phyloP scores from a whole-genome alignment of 768 basidiomycete genomes.

The Tylopilus sp. region DNA sequence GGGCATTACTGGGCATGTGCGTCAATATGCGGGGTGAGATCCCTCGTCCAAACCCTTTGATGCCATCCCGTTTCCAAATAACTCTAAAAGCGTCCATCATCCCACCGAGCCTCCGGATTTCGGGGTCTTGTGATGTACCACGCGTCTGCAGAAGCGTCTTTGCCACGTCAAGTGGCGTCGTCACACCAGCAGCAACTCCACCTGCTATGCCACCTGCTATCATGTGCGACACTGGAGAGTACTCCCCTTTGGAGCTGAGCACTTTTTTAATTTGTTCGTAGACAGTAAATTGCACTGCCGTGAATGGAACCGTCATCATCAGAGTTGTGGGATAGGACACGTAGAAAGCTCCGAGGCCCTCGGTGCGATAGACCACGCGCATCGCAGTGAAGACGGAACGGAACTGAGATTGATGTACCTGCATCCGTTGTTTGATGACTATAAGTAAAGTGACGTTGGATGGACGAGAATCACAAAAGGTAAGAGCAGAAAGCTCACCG shows the following conservation, averaged over 20 bases:
- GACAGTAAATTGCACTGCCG: constrained; percentile 95
- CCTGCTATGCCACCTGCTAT: constrained; percentile 90
- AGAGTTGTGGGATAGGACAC: constrained; percentile 98
- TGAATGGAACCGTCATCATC: constrained; percentile 95
- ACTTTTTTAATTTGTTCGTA: constrained; percentile 90
- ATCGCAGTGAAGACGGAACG: constrained; percentile 86
- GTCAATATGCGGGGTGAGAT: constrained; percentile 90
- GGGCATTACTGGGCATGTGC: constrained; percentile 93
- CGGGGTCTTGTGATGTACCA: constrained; percentile 79
- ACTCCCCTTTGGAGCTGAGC: constrained; percentile 80
- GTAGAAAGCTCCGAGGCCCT: constrained; percentile 92
- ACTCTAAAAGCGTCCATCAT: constrained; percentile 87
- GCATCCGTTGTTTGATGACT: constrained; percentile 99
- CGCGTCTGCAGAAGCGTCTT: constrained; percentile 97
- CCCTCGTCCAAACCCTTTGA: constrained; percentile 83
- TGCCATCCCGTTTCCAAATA: constrained; percentile 82
- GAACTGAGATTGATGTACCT: constrained; percentile 90
- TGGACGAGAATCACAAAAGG: constrained; percentile 2
- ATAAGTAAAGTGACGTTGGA: constrained; percentile 20
- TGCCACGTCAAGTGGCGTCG: constrained; percentile 95
- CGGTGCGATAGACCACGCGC: constrained; percentile 74
- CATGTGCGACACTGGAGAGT: constrained; percentile 93
- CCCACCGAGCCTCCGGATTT: constrained; percentile 80
- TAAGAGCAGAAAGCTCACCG: constrained; percentile 50
- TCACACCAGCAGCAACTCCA: constrained; percentile 91